phyloP scores from a whole-genome alignment of 176 grass and related monocot species.

The Eleusine indica region DNA sequence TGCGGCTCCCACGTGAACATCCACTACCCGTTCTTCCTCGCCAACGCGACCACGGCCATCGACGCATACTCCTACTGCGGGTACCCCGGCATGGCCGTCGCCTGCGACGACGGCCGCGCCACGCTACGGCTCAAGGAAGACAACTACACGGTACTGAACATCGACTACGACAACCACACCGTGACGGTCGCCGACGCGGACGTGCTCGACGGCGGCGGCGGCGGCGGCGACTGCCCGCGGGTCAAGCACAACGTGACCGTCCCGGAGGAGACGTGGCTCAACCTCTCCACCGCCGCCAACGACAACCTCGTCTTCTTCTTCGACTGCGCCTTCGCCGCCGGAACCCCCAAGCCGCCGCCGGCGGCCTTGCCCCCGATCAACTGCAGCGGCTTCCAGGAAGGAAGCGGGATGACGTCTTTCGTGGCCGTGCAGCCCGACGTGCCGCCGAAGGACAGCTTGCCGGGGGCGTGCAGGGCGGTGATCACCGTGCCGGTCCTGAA shows the following conservation, averaged over 20 bases:
- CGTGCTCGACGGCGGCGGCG: neutral
- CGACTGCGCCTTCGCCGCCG: neutral
- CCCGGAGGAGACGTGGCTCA: constrained; percentile 5
- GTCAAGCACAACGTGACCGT: constrained; percentile 38
- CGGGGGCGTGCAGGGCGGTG: neutral
- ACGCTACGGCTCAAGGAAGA: constrained; percentile 7
- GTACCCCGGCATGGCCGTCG: constrained; percentile 49
- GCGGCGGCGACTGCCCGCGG: constrained; percentile 31
- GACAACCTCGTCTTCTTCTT: constrained; percentile 45
- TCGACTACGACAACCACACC: constrained; percentile 40
- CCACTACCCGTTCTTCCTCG: constrained; percentile 44
- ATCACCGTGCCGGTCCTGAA: constrained; percentile 31
- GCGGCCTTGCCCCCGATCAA: neutral
- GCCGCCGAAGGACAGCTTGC: neutral
- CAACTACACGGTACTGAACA: constrained; percentile 37
- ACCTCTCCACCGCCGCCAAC: constrained; percentile 25
- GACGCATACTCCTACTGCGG: constrained; percentile 40
- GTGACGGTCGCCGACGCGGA: constrained; percentile 34
- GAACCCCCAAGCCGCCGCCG: neutral
- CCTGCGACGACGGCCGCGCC: constrained; percentile 23
- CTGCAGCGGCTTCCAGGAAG: neutral
- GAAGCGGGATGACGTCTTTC: neutral
- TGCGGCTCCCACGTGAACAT: neutral
- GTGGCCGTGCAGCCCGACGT: accelerated
- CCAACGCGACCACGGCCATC: neutral